Base-by-base conservation (phyloP, 2,329 filamentous ascomycete genomes). In the Ustulina deusta region DNA sequence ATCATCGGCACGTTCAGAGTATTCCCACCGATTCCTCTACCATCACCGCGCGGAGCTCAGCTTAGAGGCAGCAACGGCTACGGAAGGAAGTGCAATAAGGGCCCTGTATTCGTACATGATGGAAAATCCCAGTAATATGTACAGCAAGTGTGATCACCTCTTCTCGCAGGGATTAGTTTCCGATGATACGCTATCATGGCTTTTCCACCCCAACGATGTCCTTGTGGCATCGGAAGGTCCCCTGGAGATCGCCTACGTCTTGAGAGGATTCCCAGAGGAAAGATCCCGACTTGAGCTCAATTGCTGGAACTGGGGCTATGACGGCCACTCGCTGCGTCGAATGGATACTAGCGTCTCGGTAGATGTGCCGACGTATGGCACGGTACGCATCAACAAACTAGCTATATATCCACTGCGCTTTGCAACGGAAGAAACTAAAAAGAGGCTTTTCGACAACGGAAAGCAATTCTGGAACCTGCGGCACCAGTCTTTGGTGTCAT, bases 241-340 rank as follows among this genome's bases (percentile, higher is more conserved):
- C n/a, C 17, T 42, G 9, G 4, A 42, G 17, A 42, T 42, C 17
- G 40, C 40, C 40, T 42, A 42, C 40, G 40, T 42, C 1, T 42
- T 42, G 40, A 42, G 40, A 7, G 17, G 40, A 42, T 42, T 42
- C n/a, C 40, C 40, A 42, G 11, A 42, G 40, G 40, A 42, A 42
- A 17, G 40, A 20, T 11, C 40, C 17, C 17, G 40, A 20, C 40
- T 42, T 42, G 17, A 42, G 17, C 40, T 42, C 9, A 11, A 42
- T 42, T 42, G 40, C 40, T 42, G 40, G 40, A 42, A 42, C 40
- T 42, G 40, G 40, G 40, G 40, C 40, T 20, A 40, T 15, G 38
- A 40, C 13, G 38, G 38, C 38, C 38, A 42, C 17, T n/a, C 17
- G 40, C 40, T 42, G 40, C 40, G 40, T 42, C 40, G 40, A 42